Evolutionary conservation across 495 filamentous ascomycete genomes (phyloP).

Genomic region (Lasiosphaeria hispida): DNA sequence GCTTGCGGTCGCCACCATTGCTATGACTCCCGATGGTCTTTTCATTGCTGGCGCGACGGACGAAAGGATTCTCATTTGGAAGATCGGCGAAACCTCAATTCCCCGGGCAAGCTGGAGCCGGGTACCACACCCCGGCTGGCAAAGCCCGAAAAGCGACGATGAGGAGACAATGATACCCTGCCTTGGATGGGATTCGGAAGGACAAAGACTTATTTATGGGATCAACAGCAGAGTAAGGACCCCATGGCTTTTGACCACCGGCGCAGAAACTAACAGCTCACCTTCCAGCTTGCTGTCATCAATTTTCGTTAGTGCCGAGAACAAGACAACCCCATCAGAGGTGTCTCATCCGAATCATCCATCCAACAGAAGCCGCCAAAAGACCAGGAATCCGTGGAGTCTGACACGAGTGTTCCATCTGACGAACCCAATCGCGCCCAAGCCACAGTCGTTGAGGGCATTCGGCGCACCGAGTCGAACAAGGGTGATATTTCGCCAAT

Average conservation of each 20-base stretch:
- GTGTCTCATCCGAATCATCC: not conserved
- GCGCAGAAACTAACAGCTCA: slow-evolving; percentile 19
- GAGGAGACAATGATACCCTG: slow-evolving; percentile 53
- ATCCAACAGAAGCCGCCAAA: too few relatives aligned
- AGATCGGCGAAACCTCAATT: slow-evolving; percentile 60
- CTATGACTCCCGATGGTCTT: slow-evolving; percentile 71
- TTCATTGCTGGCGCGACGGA: slow-evolving; percentile 67
- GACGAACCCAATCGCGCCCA: too few relatives aligned
- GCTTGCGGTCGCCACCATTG: slow-evolving; percentile 57
- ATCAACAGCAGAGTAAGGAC: slow-evolving; percentile 63
- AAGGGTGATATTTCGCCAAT: too few relatives aligned
- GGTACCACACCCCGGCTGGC: slow-evolving; percentile 47
- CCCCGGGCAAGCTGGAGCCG: slow-evolving; percentile 64
- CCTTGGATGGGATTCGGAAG: slow-evolving; percentile 73
- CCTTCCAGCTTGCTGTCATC: slow-evolving; percentile 44
- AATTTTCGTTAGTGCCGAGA: slow-evolving; percentile 37
- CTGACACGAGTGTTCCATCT: too few relatives aligned
- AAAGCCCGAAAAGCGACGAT: slow-evolving; percentile 46
- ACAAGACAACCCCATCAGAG: slow-evolving; percentile 3
- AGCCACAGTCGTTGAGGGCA: too few relatives aligned
- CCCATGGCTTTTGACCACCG: not conserved
- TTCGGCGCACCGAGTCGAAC: too few relatives aligned
- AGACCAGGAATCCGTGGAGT: too few relatives aligned
- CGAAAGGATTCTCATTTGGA: slow-evolving; percentile 69
- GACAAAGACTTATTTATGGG: slow-evolving; percentile 71